Evolutionary conservation across 1,284 basidiomycete genomes (phyloP).

Genomic region (Tilletia horrida): DNA sequence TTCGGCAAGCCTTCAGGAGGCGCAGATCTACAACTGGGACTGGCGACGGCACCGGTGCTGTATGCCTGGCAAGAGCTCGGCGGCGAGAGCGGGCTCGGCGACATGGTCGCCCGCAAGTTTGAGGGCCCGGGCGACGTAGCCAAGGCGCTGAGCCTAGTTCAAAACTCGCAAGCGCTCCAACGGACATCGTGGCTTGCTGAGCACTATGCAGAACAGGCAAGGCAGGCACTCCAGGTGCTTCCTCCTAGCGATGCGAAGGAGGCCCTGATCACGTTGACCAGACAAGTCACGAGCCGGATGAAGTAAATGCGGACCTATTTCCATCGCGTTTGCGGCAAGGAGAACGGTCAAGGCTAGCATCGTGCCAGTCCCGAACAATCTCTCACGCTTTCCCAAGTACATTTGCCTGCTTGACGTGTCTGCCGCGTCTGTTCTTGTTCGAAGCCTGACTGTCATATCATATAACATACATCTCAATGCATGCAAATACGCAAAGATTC

Average conservation of each 20-base stretch:
- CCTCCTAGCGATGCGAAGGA: conserved; percentile 44
- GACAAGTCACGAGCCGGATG: conserved; percentile 44
- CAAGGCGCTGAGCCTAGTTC: conserved; percentile 52
- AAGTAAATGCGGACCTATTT: conserved; percentile 31
- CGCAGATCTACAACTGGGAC: conserved; percentile 78
- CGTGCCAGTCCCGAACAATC: too few species aligned
- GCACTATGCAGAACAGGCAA: conserved; percentile 42
- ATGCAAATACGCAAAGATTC: too few species aligned
- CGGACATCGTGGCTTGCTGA: conserved; percentile 47
- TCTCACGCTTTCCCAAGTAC: too few species aligned
- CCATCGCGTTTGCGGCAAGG: too few species aligned
- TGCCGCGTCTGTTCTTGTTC: too few species aligned
- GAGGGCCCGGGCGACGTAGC: conserved; percentile 78
- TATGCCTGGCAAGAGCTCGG: conserved; percentile 85
- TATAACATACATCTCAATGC: too few species aligned
- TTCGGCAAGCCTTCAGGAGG: conserved; percentile 79
- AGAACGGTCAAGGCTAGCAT: too few species aligned
- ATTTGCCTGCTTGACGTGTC: too few species aligned
- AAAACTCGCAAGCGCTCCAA: conserved; percentile 37
- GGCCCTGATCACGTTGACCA: conserved; percentile 40
- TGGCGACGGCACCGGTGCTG: conserved; percentile 88
- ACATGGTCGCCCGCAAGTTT: conserved; percentile 82
- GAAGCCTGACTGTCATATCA: too few species aligned
- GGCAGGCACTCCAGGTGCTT: conserved; percentile 32
- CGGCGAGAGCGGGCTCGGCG: conserved; percentile 61